Base-by-base conservation (phyloP, 306 rosid genomes). In the Vachellia collinsii region DNA sequence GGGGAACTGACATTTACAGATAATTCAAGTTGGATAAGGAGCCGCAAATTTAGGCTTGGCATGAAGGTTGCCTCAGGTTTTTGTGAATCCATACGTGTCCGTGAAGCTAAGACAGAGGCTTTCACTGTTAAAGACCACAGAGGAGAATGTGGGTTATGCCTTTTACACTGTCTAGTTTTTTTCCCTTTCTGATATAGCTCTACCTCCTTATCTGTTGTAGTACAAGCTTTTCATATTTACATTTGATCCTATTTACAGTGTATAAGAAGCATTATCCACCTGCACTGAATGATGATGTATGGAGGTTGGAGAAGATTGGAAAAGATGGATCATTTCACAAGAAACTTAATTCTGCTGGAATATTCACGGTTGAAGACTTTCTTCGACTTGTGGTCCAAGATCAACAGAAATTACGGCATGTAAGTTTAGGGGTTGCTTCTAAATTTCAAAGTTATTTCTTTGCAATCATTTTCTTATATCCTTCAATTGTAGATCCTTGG, bases 181-280 rank as follows among this genome's bases (percentile, higher is more conserved):
- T 75, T 29, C 34, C 34, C 42, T 42, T 56, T 69, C 69, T 77
- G 13, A 36, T 64, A 47, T 46, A 72, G 42, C 69, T 82, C 71
- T 72, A 42, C 63, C 34, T 64, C 12, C 72, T 19, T 46, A 36
- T 29, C 17, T 51, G 14, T 17, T 46, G 11, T 78, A 46, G 6
- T 71, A 51, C 73, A 41, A 10, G 75, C 69, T 73, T 82, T 50
- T 39, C 51, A 46, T 70, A 25, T 74, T 64, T 74, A 54, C 65
- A 38, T 68, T 71, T 83, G 75, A 82, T 37, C 50, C 75, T 19
- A 58, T 87, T 78, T 81, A 74, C 94, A 96, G 99, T 96, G 83
- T 96, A 96, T 88, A 96, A 96, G 92, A 96, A 96, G 85, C 99
- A 96, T 79, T 96, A 96, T 80, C 99, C 99, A 42, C 99, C 99